These are phyloP conservation scores for Saccharomyces paradoxus DNA, from an alignment of 805 yeast genomes.

Conservation along the genomic window DNA sequence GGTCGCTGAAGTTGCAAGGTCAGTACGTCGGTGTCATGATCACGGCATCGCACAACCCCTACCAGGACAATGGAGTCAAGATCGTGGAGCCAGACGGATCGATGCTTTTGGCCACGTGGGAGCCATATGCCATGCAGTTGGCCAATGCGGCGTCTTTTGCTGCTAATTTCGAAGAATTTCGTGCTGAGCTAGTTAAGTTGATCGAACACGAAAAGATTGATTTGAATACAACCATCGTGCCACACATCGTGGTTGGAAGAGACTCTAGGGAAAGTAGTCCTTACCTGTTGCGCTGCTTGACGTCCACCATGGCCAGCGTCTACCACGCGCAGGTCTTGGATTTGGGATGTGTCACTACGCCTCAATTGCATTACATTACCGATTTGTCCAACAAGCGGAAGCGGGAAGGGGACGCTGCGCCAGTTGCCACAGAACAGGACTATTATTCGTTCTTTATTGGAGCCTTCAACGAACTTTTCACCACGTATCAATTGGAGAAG, in stretches of 20 bases:
- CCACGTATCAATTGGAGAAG: background rate
- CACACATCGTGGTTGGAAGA: conserved; percentile 62
- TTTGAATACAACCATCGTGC: conserved; percentile 11
- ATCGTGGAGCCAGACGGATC: conserved; percentile 90
- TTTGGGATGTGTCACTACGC: conserved; percentile 77
- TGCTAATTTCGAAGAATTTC: conserved; percentile 35
- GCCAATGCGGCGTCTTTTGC: conserved; percentile 54
- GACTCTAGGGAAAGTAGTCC: conserved; percentile 88
- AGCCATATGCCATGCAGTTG: conserved; percentile 62
- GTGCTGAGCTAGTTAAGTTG: conserved; percentile 3
- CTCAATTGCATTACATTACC: conserved; percentile 85
- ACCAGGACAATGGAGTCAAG: conserved; percentile 85
- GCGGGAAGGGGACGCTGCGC: background rate
- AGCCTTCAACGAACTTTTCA: conserved; percentile 33
- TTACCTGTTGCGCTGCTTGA: conserved; percentile 33
- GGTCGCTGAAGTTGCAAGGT: conserved; percentile 66
- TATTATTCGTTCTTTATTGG: background rate
- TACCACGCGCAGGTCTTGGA: conserved; percentile 42
- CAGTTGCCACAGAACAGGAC: background rate
- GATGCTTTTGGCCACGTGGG: conserved; percentile 84
- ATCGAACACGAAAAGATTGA: conserved; percentile 33
- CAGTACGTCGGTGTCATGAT: conserved; percentile 89
- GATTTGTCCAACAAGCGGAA: conserved; percentile 45
- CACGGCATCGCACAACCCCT: conserved; percentile 93
- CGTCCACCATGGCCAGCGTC: conserved; percentile 54